Conservation (phyloP, 306 rosid genomes). For the Potentilla sterilis region DNA sequence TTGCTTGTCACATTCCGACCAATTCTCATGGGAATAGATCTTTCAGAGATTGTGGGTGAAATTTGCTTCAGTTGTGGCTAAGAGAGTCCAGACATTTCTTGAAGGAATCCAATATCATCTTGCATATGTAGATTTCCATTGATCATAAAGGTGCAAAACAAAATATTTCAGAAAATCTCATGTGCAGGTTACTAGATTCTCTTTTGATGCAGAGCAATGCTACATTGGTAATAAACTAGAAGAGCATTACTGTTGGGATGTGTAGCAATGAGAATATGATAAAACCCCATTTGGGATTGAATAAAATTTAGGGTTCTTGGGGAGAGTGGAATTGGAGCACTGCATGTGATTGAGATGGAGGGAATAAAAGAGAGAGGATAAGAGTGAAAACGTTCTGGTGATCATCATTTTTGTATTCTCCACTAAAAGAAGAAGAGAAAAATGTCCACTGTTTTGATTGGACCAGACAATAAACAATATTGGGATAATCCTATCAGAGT, state of each 20-base stretch:
- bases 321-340: conserved; percentile 35
- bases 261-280: conserved; percentile 31
- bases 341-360: conserved; percentile 52
- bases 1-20: conserved; percentile 33
- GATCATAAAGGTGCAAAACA: conserved; percentile 19
- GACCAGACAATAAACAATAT: conserved; percentile 21
- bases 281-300: conserved; percentile 20
- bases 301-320: conserved; percentile 25
- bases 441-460: neutral
- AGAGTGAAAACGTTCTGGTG: neutral
- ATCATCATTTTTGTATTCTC: conserved; percentile 5
- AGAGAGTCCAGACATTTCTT: conserved; percentile 34
- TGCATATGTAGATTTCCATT: conserved; percentile 22
- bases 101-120: conserved; percentile 44
- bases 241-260: conserved; percentile 50
- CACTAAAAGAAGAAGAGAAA: neutral
- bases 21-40: conserved; percentile 34
- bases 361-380: conserved; percentile 32
- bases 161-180: neutral
- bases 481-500: conserved; percentile 2
- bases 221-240: conserved; percentile 31
- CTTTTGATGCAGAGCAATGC: conserved; percentile 29
- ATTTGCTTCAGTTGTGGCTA: conserved; percentile 28
- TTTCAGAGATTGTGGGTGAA: conserved; percentile 36
- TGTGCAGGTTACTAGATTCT: conserved; percentile 35